Conservation (phyloP, 2,329 filamentous ascomycete species). For the Phyllosticta citriasiana region DNA sequence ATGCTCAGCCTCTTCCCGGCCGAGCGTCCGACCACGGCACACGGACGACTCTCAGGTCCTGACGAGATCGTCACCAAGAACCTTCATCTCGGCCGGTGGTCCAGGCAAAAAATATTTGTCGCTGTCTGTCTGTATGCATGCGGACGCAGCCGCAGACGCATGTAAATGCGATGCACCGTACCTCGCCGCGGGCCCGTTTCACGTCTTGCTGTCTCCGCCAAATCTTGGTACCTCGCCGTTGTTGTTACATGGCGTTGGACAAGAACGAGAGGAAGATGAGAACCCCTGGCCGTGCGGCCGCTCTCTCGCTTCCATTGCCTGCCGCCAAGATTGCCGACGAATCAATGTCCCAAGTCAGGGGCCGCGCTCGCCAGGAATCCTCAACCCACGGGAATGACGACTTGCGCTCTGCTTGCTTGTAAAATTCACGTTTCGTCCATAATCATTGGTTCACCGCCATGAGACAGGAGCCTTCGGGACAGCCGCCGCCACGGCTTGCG, state of each 20-base stretch:
- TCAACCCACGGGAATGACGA: not conserved
- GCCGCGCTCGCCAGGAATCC: no score
- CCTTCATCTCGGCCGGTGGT: not conserved
- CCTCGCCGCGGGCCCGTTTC: not conserved
- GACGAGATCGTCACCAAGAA: not conserved
- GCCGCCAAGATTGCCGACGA: not conserved
- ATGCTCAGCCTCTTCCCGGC: not conserved
- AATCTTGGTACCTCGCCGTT: not conserved
- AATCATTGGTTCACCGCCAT: not conserved
- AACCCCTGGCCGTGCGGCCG: not conserved
- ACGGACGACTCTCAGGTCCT: not conserved
- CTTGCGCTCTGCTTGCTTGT: not conserved
- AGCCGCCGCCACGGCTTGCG: not conserved
- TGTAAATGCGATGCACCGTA: not conserved
- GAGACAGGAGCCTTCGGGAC: no score
- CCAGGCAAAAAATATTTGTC: not conserved
- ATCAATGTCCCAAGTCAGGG: not conserved
- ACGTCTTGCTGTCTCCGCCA: not conserved
- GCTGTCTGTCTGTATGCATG: not conserved
- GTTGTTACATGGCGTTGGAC: no score
- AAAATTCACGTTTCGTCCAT: not conserved
- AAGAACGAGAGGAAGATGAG: not conserved
- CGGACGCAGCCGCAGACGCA: not conserved
- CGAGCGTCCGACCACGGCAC: not conserved
- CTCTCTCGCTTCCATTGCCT: not conserved